A percentile compares a stretch with the other conserved stretches of the same genome.
phyloP scores from a whole-genome alignment of 176 grass and related monocot species.

The Rhynchospora tenuis region DNA sequence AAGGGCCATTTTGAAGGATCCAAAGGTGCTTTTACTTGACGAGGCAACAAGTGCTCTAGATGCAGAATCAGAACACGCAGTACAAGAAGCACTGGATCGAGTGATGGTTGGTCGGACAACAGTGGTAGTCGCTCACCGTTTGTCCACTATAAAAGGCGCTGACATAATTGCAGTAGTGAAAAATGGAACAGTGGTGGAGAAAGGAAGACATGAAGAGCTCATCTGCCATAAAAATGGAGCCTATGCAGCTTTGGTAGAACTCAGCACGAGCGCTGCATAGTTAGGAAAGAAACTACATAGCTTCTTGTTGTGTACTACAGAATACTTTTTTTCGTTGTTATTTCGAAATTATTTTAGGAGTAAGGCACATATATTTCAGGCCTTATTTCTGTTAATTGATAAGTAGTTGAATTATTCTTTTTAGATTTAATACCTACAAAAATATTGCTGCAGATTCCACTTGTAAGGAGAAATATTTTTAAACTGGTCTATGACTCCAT shows the following conservation, averaged over 20 bases:
- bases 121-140: conserved; percentile 46
- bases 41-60: conserved; percentile 72
- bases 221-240: conserved; percentile 37
- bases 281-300: too few relatives aligned
- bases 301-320: too few relatives aligned
- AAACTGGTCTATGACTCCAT: too few relatives aligned
- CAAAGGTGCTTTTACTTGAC: conserved; percentile 58
- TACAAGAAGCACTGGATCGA: conserved; percentile 61
- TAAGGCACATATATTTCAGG: too few relatives aligned
- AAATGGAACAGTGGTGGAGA: conserved; percentile 45
- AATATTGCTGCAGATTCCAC: too few relatives aligned
- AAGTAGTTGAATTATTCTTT: too few relatives aligned
- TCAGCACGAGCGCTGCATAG: conserved; percentile 24
- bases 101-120: conserved; percentile 44
- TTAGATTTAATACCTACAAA: too few relatives aligned
- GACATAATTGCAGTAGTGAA: conserved; percentile 44
- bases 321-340: too few relatives aligned
- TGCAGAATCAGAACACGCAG: conserved; percentile 45
- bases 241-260: conserved; percentile 55
- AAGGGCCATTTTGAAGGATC: conserved; percentile 49
- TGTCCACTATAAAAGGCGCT: conserved; percentile 44
- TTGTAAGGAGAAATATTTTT: too few relatives aligned
- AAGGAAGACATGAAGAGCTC: conserved; percentile 53
- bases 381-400: too few relatives aligned
- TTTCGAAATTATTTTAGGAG: too few relatives aligned